Percentiles rank a stretch among this genome's conserved stretches.
phyloP scores from a whole-genome alignment of 139 green algal genomes.

The Picochlorum sp. region DNA sequence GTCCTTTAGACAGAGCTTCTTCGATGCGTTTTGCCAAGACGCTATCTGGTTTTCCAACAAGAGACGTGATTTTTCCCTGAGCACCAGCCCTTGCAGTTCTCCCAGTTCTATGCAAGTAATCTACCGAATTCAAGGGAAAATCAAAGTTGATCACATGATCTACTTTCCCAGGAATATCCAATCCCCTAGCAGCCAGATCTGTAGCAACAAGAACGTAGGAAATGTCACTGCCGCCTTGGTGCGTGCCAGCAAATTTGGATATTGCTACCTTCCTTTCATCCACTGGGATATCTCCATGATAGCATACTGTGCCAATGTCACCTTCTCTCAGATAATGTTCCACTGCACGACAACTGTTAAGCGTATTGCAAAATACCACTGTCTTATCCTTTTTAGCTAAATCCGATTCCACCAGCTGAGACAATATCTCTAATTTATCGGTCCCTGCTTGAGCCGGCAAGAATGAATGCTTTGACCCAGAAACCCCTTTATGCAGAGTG shows the following conservation, averaged over 20 bases:
- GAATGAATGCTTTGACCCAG: constrained; percentile 73
- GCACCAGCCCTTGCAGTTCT: constrained; percentile 74
- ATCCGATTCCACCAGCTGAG: constrained; percentile 49
- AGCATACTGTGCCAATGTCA: constrained; percentile 64
- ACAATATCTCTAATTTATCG: constrained; percentile 73
- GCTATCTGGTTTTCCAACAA: constrained; percentile 58
- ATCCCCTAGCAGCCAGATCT: constrained; percentile 85
- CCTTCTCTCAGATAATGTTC: constrained; percentile 73
- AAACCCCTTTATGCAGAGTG: constrained; percentile 63
- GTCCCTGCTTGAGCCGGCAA: constrained; percentile 34
- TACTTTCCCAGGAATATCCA: constrained; percentile 83
- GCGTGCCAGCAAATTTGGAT: constrained; percentile 7
- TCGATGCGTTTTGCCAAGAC: constrained; percentile 65
- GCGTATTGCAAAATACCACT: constrained; percentile 96
- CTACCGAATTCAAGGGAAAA: constrained; percentile 77
- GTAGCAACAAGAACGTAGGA: constrained; percentile 78
- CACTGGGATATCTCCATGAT: constrained; percentile 72
- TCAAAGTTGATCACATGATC: constrained; percentile 98
- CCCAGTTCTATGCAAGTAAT: constrained; percentile 88
- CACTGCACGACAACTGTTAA: constrained; percentile 72
- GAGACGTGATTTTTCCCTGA: constrained; percentile 50
- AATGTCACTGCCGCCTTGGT: not conserved
- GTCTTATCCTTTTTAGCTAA: constrained; percentile 13
- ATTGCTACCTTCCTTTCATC: constrained; percentile 27
- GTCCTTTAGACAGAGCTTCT: constrained; percentile 48